Evolutionary conservation across 495 filamentous ascomycete genomes (phyloP).

Genomic region (Stereocaulon alpinum): DNA sequence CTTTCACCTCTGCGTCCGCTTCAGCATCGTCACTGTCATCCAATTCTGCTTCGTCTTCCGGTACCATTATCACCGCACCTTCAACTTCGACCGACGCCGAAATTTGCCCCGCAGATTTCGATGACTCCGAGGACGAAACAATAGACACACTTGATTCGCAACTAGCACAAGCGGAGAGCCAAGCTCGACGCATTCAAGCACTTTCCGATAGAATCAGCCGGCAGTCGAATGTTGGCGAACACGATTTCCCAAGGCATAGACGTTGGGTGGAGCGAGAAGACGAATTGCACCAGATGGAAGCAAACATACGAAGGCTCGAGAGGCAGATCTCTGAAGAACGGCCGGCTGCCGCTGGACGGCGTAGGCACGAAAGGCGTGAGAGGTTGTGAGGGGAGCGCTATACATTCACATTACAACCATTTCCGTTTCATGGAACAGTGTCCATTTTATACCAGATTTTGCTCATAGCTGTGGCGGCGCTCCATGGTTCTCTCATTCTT

Average conservation of each 20-base stretch:
- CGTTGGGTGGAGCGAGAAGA: constrained; percentile 10
- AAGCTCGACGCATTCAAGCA: constrained; percentile 14
- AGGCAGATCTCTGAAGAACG: constrained; percentile 17
- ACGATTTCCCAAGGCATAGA: constrained; percentile 5
- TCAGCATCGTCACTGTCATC: constrained; percentile 35
- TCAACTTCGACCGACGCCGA: constrained; percentile 9
- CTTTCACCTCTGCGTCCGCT: constrained; percentile 60
- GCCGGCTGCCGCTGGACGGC: constrained; percentile 1
- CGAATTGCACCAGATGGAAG: constrained; percentile 18
- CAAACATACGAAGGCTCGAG: constrained; percentile 13
- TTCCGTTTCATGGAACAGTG: neutral
- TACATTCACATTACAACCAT: neutral
- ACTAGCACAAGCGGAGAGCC: constrained; percentile 11
- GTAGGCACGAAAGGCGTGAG: constrained; percentile 11
- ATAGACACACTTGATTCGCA: constrained; percentile 7
- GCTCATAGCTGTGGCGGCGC: neutral
- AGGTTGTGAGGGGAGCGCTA: constrained; percentile 13
- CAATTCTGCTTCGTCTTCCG: constrained; percentile 24
- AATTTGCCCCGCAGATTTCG: constrained; percentile 16
- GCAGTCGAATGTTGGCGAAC: constrained; percentile 4
- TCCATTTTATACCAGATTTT: neutral
- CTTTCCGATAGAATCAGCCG: constrained; percentile 12
- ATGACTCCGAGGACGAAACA: constrained; percentile 11
- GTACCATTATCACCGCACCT: constrained; percentile 16
- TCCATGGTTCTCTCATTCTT: neutral